Evolutionary conservation across 176 grass and related monocot species (phyloP), one percentile per base, ranked within the genome.

Genomic region (Ananas comosus): DNA sequence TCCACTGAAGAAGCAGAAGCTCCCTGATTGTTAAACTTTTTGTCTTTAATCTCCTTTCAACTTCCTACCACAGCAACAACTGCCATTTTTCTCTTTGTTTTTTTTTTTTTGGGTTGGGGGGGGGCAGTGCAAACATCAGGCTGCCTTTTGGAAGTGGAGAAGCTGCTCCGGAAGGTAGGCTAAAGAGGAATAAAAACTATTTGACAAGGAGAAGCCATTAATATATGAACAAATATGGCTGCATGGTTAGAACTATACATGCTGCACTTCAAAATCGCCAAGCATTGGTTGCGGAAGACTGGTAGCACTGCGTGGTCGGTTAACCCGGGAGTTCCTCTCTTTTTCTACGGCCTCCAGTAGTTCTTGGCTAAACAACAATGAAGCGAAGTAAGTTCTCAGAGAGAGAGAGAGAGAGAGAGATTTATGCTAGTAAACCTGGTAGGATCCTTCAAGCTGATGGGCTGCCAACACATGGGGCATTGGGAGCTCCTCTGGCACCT

Each of bases 401-500:
- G 33, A 42, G 4, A 72, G 74, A 71, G 16, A 64, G 61, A 51
- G 14, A 6, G 54, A 18, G 19, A 59, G 54, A 18, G 14, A 19
- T 59, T 59, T 21, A 11, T 70, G 12, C 42, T 13, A 68, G 64
- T 61, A 59, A 72, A 96, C 91, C 88, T 88, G 64, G 84, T 72
- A 52, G 88, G 69, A 83, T 96, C 88, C 76, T 96, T 96, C 83
- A 96, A 86, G 83, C 80, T 88, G 79, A 96, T 91, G 64, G 85
- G 54, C 57, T 96, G 91, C 91, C 88, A 91, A 74, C 91, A 96
- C 91, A 91, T 96, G 24, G 91, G 91, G 75, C 91, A 96, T 49
- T 88, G 88, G 75, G 91, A 96, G 74, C 91, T 96, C 88, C 91
- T 96, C 83, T 96, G 91, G 73, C 85, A 96, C 91, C 91, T 96